phyloP scores from a whole-genome alignment of 2,329 filamentous ascomycete species.

The Pseudophaeomoniella oleicola region DNA sequence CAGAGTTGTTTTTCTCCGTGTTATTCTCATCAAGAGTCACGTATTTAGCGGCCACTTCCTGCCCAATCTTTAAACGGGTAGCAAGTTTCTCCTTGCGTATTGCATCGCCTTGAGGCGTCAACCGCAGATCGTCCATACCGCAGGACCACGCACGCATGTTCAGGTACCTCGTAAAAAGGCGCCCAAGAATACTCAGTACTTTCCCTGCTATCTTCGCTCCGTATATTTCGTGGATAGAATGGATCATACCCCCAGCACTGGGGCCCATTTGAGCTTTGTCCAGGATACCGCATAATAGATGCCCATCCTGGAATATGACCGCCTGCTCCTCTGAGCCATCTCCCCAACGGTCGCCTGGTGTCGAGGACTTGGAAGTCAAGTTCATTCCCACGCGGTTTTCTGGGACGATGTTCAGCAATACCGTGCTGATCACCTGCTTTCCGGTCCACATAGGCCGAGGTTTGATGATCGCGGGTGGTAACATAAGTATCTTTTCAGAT shows the following conservation, averaged over 20 bases:
- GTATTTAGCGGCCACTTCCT: constrained; percentile 71
- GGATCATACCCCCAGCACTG: constrained; percentile 71
- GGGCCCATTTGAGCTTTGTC: constrained; percentile 94
- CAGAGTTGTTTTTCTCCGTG: constrained; percentile 48
- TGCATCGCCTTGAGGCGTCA: constrained; percentile 66
- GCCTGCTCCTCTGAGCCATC: constrained; percentile 54
- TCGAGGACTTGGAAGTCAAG: constrained; percentile 64
- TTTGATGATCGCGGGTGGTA: constrained; percentile 69
- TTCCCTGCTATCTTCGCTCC: constrained; percentile 77
- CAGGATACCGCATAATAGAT: constrained; percentile 78
- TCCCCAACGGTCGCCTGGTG: constrained; percentile 69
- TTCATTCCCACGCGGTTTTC: constrained; percentile 60
- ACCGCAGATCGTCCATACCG: constrained; percentile 85
- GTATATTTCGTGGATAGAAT: constrained; percentile 86
- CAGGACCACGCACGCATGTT: constrained; percentile 94
- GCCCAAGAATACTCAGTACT: constrained; percentile 74
- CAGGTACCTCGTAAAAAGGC: constrained; percentile 75
- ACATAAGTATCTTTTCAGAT: constrained; percentile 63
- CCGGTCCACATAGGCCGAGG: constrained; percentile 80
- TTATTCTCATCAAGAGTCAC: constrained; percentile 61
- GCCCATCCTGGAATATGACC: constrained; percentile 74
- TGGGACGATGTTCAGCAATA: constrained; percentile 83
- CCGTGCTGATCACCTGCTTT: constrained; percentile 87
- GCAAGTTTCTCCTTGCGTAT: constrained; percentile 54
- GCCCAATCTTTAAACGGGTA: constrained; percentile 54